Percentiles rank a stretch among this genome's conserved stretches.
phyloP scores from a whole-genome alignment of 2,329 filamentous ascomycete species.

The Arthrobotrys entomopaga region DNA sequence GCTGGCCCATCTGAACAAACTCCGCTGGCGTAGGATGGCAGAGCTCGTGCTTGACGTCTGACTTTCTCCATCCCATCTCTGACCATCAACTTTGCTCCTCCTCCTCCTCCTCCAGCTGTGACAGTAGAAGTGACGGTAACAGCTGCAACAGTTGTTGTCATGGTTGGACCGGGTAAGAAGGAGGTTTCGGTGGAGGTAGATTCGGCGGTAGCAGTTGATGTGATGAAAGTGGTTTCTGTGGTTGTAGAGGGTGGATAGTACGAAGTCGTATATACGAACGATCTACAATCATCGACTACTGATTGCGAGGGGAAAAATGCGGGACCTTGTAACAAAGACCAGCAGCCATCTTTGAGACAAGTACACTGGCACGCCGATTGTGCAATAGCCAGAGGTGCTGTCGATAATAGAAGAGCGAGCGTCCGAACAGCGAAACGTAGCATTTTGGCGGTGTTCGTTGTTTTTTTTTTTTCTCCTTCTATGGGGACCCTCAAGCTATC shows the following conservation, averaged over 20 bases:
- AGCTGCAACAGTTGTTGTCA: not conserved
- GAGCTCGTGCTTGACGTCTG: not conserved
- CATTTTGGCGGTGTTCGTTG: conserved; percentile 14
- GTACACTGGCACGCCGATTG: conserved; percentile 2
- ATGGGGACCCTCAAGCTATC: not conserved
- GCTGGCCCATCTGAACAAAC: not conserved
- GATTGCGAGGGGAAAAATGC: not conserved
- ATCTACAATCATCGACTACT: conserved; percentile 14
- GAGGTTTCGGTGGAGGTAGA: not conserved
- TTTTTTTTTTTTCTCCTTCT: too few relatives aligned
- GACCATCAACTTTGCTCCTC: too few relatives aligned
- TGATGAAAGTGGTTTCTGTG: not conserved
- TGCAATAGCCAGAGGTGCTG: conserved; percentile 2
- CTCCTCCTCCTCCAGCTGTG: too few relatives aligned
- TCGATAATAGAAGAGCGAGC: conserved; percentile 11
- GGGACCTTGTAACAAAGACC: conserved; percentile 1
- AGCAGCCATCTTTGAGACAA: conserved; percentile 15
- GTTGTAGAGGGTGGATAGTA: not conserved
- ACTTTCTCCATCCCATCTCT: conserved; percentile 1
- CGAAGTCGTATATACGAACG: conserved; percentile 1
- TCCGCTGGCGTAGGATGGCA: conserved; percentile 10
- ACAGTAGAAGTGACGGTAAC: not conserved
- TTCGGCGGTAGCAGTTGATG: not conserved
- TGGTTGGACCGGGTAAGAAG: not conserved
- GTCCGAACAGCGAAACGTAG: not conserved